Base-by-base conservation (phyloP, 169 alveolate genomes). In the Eimeria acervulina region DNA sequence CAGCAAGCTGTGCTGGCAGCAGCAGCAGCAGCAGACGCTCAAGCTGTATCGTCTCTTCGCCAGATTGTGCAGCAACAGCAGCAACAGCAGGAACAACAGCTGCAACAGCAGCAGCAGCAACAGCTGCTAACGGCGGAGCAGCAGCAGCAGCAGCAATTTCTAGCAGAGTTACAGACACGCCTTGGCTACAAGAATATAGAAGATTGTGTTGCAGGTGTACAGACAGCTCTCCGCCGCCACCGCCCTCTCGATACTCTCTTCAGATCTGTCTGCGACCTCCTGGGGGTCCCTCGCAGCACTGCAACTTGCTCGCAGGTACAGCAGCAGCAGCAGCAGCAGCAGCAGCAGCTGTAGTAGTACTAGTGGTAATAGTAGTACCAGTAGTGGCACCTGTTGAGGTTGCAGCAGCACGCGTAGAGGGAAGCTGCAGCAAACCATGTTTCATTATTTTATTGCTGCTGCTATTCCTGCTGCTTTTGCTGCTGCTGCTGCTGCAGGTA, bases 21-120 rank as follows among this genome's bases (percentile, higher is more conserved):
- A 47, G 90, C 90, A 80, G 90, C 90, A 80, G 90, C 90, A 47
- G 68, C 90, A 7, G 90, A 80, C 42, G 90, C 90, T 80, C 90
- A 61, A 21, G 70, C 42, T 19, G 90, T 80, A 55, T 80, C 90
- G 8, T 2, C 42, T 2, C 70, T 80, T 33, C 88, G 88, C 21
- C 59, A 33, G 38, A n/a, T 38, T 21, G 59, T 76, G 36, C 51
- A 33, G 88, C 88, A 76, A 28, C 88, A 76, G 10, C 90, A 61
- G 63, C 68, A 40, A 26, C 70, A 42, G 15, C 90, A 80, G 90
- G 72, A 80, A 42, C 90, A 80, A 70, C 72, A 80, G 90, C 90
- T 23, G 90, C 90, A 36, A 61, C 88, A 42, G 15, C 90, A 80
- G 90, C 90, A 80, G 70, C 90, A 80, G 90, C 72, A 80, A 70